A percentile compares a stretch with the other conserved stretches of the same genome.
Conservation (phyloP, 345 rosid species). For the Populus euphratica region DNA sequence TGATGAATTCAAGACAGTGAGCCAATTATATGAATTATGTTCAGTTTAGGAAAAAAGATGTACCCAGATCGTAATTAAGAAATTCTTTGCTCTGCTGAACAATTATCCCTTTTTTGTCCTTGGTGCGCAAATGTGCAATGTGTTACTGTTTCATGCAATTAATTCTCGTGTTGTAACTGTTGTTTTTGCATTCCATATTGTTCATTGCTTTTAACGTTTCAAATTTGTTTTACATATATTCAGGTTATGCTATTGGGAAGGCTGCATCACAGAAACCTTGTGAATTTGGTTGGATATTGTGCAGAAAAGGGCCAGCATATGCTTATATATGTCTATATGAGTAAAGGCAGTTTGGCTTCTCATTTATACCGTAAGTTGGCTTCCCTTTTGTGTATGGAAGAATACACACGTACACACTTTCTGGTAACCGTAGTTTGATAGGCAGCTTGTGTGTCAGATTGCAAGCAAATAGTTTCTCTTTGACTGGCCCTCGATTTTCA, state of each 20-base stretch:
- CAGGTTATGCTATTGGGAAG: constrained; percentile 96
- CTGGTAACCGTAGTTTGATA: constrained; percentile 1
- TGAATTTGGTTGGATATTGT: constrained; percentile 92
- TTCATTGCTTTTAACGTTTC: not conserved
- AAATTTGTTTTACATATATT: constrained; percentile 1
- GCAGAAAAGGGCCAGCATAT: constrained; percentile 94
- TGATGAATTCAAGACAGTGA: not conserved
- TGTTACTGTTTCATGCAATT: not conserved
- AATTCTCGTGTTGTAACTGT: not conserved
- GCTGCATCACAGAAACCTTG: constrained; percentile 93
- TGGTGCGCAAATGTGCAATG: too few species aligned
- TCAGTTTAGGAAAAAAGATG: not conserved
- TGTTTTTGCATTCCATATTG: not conserved
- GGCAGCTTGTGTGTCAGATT: not conserved
- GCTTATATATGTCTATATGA: constrained; percentile 95
- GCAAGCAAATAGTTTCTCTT: not conserved
- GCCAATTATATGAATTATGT: not conserved
- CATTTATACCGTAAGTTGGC: constrained; percentile 80
- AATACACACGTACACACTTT: not conserved
- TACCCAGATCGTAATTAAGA: not conserved
- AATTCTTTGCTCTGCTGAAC: not conserved
- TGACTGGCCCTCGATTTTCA: not conserved
- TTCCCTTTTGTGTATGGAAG: constrained; percentile 7
- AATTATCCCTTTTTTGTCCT: not conserved
- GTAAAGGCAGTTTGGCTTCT: constrained; percentile 93